Evolutionary conservation across 2,329 filamentous ascomycete genomes (phyloP).

Genomic region (Tetracladium maxilliforme): DNA sequence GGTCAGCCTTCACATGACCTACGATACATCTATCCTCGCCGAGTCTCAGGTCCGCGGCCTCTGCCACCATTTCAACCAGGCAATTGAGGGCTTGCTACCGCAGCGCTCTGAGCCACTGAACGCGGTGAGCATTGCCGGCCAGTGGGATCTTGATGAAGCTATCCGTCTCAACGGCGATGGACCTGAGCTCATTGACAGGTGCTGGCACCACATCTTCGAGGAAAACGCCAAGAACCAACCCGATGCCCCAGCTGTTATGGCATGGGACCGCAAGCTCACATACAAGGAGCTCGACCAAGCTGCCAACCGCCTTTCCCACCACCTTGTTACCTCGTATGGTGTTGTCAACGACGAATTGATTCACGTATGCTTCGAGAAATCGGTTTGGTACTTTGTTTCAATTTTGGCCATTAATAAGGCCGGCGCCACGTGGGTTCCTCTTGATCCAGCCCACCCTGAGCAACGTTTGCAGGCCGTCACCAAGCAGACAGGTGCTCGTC

Average conservation of each 20-base stretch:
- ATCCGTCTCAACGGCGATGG: no score
- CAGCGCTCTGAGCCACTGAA: no score
- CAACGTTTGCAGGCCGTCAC: constrained; percentile 7
- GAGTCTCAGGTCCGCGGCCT: no score
- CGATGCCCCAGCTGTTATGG: constrained; percentile 4
- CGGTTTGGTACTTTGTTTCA: constrained; percentile 11
- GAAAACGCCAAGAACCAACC: constrained; percentile 1
- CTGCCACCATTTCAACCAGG: no score
- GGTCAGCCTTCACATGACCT: no score
- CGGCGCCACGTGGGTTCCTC: constrained; percentile 13
- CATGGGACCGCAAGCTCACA: constrained; percentile 9
- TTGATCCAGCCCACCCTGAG: constrained; percentile 13
- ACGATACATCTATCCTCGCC: no score
- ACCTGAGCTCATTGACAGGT: constrained; percentile 1
- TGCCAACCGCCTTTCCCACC: constrained; percentile 6
- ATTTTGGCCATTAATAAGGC: constrained; percentile 13
- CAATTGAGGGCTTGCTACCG: no score
- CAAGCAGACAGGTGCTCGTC: background rate
- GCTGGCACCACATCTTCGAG: constrained; percentile 2
- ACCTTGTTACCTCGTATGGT: constrained; percentile 10
- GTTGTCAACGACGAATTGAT: constrained; percentile 6
- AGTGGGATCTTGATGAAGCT: no score
- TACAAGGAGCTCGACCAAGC: constrained; percentile 9
- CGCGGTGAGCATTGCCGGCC: no score
- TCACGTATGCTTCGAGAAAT: constrained; percentile 16